Base-by-base conservation (phyloP, 352 stramenopile species). In the Aphanomyces stellatus region DNA sequence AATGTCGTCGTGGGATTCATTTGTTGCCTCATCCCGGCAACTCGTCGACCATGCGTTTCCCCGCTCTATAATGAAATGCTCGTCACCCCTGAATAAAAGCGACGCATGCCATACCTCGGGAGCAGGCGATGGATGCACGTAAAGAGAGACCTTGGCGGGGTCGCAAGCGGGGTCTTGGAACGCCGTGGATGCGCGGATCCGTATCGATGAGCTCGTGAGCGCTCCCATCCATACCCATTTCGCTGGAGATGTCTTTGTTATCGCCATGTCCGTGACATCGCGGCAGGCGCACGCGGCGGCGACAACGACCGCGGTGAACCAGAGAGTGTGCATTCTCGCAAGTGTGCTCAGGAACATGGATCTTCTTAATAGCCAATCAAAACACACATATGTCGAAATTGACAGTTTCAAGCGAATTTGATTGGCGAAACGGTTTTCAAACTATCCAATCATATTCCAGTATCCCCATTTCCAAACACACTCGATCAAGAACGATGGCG, bases 151-250 rank as follows among this genome's bases (percentile, higher is more conserved):
- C 31, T 35, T 37, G 51, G 48, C 24, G 41, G 60, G 41, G 24
- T 59, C 41, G 60, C 60, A 67, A 11, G 8, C 37, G 19, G 43
- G 46, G 31, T 60, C 15, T 7, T 17, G 8, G 17, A 67, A 49
- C 1, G 28, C 41, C 13, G 42, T 30, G 1, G 60, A 67, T 13
- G 53, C 51, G 34, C 56, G 51, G n/a, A 70, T n/a, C 11, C 63
- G 51, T 10, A 55, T 28, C 6, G 63, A 70, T 15, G 49, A 65
- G 42, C 55, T 70, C 5, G 63, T 70, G 19, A 70, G 62, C 17
- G 63, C 63, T n/a, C 63, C 63, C 22, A 5, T 53, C 63, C 63
- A 70, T 17, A 64, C 53, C 63, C 63, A 70, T 19, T 70, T 65
- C 4, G 55, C 63, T 8, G 49, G 33, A 24, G 34, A 49, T n/a